phyloP scores from a whole-genome alignment of 2,329 filamentous ascomycete species.

The Colletotrichum liaoningense region DNA sequence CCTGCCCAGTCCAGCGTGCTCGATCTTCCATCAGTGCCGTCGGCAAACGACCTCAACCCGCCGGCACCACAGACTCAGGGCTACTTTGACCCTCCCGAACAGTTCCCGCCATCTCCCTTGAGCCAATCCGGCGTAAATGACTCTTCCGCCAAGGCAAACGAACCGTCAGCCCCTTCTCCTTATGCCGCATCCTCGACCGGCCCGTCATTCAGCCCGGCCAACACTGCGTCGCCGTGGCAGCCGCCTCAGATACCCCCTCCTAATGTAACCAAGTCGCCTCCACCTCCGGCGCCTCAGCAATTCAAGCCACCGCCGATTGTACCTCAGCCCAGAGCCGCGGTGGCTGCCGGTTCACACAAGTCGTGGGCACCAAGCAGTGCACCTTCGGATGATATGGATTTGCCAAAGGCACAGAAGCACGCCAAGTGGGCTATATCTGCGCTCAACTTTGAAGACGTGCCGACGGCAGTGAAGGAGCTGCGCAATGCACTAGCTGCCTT shows the following conservation, averaged over 20 bases:
- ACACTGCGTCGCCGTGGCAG: slow-evolving; percentile 20
- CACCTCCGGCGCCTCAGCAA: slow-evolving; percentile 37
- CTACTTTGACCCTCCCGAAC: slow-evolving; percentile 48
- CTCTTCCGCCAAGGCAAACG: slow-evolving; percentile 29
- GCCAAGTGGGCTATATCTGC: slow-evolving; percentile 97
- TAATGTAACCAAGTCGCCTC: slow-evolving; percentile 9
- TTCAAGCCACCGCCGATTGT: slow-evolving; percentile 36
- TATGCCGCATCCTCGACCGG: slow-evolving; percentile 27
- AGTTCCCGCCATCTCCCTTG: slow-evolving; percentile 49
- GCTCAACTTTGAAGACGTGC: slow-evolving; percentile 94
- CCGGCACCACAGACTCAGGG: slow-evolving; percentile 40
- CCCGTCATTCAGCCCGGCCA: slow-evolving; percentile 26
- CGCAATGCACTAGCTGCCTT: slow-evolving; percentile 78
- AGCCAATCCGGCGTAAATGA: slow-evolving; percentile 46
- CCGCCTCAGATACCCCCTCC: slow-evolving; percentile 18
- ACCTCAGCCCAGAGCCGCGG: slow-evolving; percentile 17
- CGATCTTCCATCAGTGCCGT: slow-evolving; percentile 34
- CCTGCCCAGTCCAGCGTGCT: slow-evolving; percentile 22
- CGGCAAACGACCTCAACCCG: slow-evolving; percentile 9
- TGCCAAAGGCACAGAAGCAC: slow-evolving; percentile 90
- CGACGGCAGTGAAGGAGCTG: slow-evolving; percentile 89
- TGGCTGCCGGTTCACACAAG: slow-evolving; percentile 32
- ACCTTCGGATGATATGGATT: slow-evolving; percentile 60
- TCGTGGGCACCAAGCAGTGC: slow-evolving; percentile 30
- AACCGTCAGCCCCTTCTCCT: slow-evolving; percentile 20